Evolutionary conservation across 1,284 basidiomycete species (phyloP).

Genomic region (Chalciporus sp.): DNA sequence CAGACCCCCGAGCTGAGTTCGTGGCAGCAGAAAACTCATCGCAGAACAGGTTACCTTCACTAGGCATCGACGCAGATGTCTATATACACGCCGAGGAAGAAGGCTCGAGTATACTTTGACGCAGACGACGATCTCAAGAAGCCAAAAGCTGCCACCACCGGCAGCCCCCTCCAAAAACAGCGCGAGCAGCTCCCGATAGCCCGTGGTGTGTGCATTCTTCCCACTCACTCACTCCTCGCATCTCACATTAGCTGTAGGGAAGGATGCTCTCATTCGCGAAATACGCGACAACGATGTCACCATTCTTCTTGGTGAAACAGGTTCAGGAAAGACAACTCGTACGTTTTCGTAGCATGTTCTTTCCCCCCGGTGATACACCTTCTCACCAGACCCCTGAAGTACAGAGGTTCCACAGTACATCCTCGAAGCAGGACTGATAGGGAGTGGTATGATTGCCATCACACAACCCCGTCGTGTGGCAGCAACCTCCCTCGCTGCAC

Average conservation of each 20-base stretch:
- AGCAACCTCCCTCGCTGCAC: slow-evolving; percentile 87
- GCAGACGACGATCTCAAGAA: slow-evolving; percentile 18
- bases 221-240: neutral
- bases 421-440: slow-evolving; percentile 67
- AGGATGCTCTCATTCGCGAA: slow-evolving; percentile 72
- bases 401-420: slow-evolving; percentile 91
- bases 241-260: slow-evolving; percentile 49
- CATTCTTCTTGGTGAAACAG: slow-evolving; percentile 94
- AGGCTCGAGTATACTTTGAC: slow-evolving; percentile 24
- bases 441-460: slow-evolving; percentile 74
- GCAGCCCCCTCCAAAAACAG: slow-evolving; percentile 53
- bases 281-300: slow-evolving; percentile 85
- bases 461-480: slow-evolving; percentile 96
- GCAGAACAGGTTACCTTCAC: neutral
- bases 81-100: slow-evolving; percentile 28
- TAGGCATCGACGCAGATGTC: slow-evolving; percentile 17
- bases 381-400: slow-evolving; percentile 31
- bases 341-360: slow-evolving; percentile 31
- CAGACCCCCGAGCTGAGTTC: neutral
- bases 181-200: slow-evolving; percentile 78
- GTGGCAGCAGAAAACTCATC: neutral
- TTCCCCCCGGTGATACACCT: slow-evolving; percentile 5
- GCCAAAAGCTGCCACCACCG: neutral
- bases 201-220: slow-evolving; percentile 49
- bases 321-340: slow-evolving; percentile 98